Percentiles rank a stretch among this genome's conserved stretches.
Evolutionary conservation across 2,329 filamentous ascomycete genomes (phyloP).

Genomic region (Penicillium sp.): DNA sequence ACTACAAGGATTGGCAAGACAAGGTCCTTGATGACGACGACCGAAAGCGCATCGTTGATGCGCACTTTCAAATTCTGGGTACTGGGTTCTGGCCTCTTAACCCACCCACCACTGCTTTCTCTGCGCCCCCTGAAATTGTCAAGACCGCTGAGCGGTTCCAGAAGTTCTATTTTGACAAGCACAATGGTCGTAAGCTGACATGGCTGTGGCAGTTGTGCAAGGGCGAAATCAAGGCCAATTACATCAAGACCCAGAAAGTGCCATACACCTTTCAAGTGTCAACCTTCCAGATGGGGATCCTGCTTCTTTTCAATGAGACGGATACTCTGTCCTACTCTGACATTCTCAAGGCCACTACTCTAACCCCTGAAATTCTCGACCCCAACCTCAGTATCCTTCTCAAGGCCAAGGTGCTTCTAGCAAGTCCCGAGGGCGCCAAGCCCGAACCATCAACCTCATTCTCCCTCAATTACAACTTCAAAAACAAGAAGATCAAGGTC

Average conservation of each 20-base stretch:
- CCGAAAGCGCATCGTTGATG: constrained; percentile 67
- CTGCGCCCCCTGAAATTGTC: constrained; percentile 75
- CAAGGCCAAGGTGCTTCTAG: constrained; percentile 82
- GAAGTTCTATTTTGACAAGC: constrained; percentile 91
- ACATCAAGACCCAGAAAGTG: constrained; percentile 80
- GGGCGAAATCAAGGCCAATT: constrained; percentile 90
- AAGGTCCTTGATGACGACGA: constrained; percentile 60
- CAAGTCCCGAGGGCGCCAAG: constrained; percentile 67
- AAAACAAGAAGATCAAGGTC: constrained; percentile 95
- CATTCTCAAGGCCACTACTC: constrained; percentile 71
- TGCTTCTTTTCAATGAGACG: constrained; percentile 89
- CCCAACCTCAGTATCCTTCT: constrained; percentile 78
- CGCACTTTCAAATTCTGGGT: constrained; percentile 85
- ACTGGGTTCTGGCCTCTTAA: constrained; percentile 96
- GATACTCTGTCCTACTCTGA: constrained; percentile 83
- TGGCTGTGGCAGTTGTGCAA: constrained; percentile 99
- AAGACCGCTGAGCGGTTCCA: constrained; percentile 85
- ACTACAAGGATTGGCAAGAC: constrained; percentile 73
- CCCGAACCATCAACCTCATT: constrained; percentile 72
- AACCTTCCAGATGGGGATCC: constrained; percentile 94
- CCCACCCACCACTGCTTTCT: constrained; percentile 80
- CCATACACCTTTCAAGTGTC: constrained; percentile 97
- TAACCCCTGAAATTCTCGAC: constrained; percentile 77
- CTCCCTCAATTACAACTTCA: constrained; percentile 87
- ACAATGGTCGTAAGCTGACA: constrained; percentile 90